These are phyloP conservation scores for Apophysomyces trapeziformis DNA, from an alignment of 371 early-diverging fungal genomes.

Conservation along the genomic window DNA sequence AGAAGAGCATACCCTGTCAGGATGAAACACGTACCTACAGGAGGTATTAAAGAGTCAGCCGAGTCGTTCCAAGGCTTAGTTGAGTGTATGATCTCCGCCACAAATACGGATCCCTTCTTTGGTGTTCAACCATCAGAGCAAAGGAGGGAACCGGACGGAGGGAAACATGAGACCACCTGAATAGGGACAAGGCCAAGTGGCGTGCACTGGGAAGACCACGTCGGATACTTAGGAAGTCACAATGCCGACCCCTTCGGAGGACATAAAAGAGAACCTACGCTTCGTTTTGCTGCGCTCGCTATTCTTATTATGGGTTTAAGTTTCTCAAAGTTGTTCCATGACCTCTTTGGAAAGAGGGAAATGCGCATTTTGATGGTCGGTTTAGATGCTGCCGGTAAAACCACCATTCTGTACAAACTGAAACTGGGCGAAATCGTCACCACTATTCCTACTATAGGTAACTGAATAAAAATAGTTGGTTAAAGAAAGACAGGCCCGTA, in stretches of 20 bases:
- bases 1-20: too few species aligned
- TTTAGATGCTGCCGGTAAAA: constrained; percentile 95
- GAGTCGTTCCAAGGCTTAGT: too few species aligned
- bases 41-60: too few species aligned
- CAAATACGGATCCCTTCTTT: too few species aligned
- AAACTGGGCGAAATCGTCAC: constrained; percentile 88
- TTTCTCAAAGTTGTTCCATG: constrained; percentile 26
- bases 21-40: too few species aligned
- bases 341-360: constrained; percentile 72
- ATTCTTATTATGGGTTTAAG: constrained; percentile 23
- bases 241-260: neutral
- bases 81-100: too few species aligned
- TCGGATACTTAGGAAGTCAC: too few species aligned
- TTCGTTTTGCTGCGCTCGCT: constrained; percentile 13
- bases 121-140: too few species aligned
- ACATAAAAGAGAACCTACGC: neutral
- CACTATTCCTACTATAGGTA: constrained; percentile 80
- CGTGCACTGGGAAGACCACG: too few species aligned
- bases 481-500: neutral
- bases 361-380: constrained; percentile 94
- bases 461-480: neutral
- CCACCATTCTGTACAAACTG: constrained; percentile 83
- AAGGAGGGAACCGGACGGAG: too few species aligned
- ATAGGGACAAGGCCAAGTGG: too few species aligned
- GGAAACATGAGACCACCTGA: too few species aligned